These are phyloP conservation scores for Tricladium varicosporioides DNA, from an alignment of 2,329 filamentous ascomycete genomes.

Conservation along the genomic window DNA sequence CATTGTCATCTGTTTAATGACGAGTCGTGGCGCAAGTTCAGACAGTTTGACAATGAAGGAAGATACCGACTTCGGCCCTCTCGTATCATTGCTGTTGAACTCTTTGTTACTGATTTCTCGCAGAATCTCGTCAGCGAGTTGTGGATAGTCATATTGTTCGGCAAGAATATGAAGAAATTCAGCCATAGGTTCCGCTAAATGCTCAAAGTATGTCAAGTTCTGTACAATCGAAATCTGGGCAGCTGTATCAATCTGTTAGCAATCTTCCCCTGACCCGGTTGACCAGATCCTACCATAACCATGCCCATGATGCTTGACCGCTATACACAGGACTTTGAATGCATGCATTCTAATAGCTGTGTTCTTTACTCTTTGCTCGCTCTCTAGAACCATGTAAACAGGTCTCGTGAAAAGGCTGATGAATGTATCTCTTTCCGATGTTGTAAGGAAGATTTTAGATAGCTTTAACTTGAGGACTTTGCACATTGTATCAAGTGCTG, in stretches of 20 bases:
- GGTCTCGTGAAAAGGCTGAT: constrained; percentile 88
- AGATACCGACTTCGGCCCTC: constrained; percentile 93
- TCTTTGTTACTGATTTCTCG: constrained; percentile 96
- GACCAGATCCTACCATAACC: constrained; percentile 72
- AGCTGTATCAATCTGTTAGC: constrained; percentile 50
- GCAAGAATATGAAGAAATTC: constrained; percentile 95
- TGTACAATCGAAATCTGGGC: constrained; percentile 98
- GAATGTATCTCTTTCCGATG: constrained; percentile 93
- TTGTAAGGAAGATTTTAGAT: constrained; percentile 90
- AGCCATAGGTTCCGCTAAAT: constrained; percentile 98
- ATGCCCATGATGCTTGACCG: constrained; percentile 96
- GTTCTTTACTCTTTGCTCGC: constrained; percentile 86
- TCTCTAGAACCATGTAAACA: constrained; percentile 91
- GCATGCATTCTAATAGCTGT: constrained; percentile 91
- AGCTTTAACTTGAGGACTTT: constrained; percentile 93
- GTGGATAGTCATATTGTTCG: constrained; percentile 96
- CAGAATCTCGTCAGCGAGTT: constrained; percentile 89
- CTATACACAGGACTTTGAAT: constrained; percentile 94
- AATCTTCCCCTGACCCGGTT: constrained; percentile 5
- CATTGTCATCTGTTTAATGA: constrained; percentile 97
- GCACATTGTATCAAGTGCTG: constrained; percentile 89
- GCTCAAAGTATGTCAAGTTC: constrained; percentile 96
- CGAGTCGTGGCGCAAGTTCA: constrained; percentile 83
- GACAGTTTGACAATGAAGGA: constrained; percentile 91
- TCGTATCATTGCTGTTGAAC: constrained; percentile 94